Evolutionary conservation across 2,329 filamentous ascomycete species (phyloP).

Genomic region (Colletotrichum musae): DNA sequence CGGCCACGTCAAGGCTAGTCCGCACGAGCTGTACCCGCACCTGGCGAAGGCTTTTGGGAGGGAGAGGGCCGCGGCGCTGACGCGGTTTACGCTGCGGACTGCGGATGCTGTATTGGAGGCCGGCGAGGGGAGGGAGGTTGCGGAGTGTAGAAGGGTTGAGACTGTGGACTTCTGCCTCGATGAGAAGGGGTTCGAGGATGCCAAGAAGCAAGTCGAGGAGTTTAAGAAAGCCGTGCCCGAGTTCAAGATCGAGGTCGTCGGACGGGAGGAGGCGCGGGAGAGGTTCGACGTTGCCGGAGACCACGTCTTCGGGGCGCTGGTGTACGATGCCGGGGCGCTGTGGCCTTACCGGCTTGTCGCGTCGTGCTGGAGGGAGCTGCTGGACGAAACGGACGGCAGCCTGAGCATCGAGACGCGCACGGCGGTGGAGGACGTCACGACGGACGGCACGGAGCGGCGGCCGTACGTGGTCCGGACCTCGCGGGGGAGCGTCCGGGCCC

Average conservation of each 20-base stretch:
- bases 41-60: constrained; percentile 50
- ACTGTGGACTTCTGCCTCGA: constrained; percentile 63
- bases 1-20: constrained; percentile 63
- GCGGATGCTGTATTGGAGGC: constrained; percentile 56
- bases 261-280: constrained; percentile 51
- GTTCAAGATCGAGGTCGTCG: constrained; percentile 52
- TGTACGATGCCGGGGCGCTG: constrained; percentile 63
- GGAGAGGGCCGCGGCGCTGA: constrained; percentile 56
- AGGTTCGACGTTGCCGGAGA: constrained; percentile 53
- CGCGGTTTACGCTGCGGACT: constrained; percentile 61
- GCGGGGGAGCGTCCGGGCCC: constrained; percentile 59
- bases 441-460: constrained; percentile 32
- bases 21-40: constrained; percentile 57
- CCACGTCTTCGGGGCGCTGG: constrained; percentile 57
- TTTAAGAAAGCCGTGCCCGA: constrained; percentile 57
- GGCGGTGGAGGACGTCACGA: constrained; percentile 48
- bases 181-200: constrained; percentile 51
- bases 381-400: constrained; percentile 49
- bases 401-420: constrained; percentile 57
- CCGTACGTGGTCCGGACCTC: constrained; percentile 61
- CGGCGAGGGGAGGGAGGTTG: constrained; percentile 51
- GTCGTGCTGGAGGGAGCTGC: constrained; percentile 59
- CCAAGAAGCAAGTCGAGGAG: constrained; percentile 50
- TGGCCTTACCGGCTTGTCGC: constrained; percentile 67
- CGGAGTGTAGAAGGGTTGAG: constrained; percentile 61